These are phyloP conservation scores for Hirschfeldia incana DNA, from an alignment of 345 rosid genomes.

Conservation along the genomic window DNA sequence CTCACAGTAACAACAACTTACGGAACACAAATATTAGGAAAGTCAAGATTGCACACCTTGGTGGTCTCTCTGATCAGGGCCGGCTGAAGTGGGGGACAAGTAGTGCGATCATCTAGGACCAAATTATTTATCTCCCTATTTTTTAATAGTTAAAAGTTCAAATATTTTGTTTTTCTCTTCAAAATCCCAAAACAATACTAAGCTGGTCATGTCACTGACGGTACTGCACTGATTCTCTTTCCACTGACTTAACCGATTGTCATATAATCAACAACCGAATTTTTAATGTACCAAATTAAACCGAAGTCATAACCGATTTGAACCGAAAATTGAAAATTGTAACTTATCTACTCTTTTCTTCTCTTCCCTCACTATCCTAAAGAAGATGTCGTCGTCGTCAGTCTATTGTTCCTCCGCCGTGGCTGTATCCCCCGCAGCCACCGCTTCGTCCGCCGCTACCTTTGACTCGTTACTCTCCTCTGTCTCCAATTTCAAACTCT, in stretches of 20 bases:
- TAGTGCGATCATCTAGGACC: too few species aligned
- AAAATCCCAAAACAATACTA: too few species aligned
- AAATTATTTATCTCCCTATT: too few species aligned
- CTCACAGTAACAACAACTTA: neutral
- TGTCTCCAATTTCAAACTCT: constrained; percentile 34
- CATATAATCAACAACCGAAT: neutral
- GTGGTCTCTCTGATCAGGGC: too few species aligned
- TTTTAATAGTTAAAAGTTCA: too few species aligned
- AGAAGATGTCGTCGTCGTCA: constrained; percentile 26
- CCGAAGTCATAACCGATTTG: neutral
- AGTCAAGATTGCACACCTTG: too few species aligned
- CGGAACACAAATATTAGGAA: neutral
- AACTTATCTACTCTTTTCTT: constrained; percentile 23
- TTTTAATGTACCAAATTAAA: neutral
- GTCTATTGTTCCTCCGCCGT: constrained; percentile 31
- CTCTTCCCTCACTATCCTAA: constrained; percentile 6
- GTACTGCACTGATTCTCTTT: too few species aligned
- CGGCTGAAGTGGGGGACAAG: too few species aligned
- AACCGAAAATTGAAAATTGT: neutral
- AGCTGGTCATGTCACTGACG: too few species aligned
- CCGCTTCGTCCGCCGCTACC: constrained; percentile 11
- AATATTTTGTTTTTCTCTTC: too few species aligned
- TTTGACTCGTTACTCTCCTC: neutral
- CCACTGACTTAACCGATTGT: too few species aligned
- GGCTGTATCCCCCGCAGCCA: constrained; percentile 20